These are phyloP conservation scores for Trichoderma simmonsii DNA, from an alignment of 2,329 filamentous ascomycete species.

Conservation along the genomic window DNA sequence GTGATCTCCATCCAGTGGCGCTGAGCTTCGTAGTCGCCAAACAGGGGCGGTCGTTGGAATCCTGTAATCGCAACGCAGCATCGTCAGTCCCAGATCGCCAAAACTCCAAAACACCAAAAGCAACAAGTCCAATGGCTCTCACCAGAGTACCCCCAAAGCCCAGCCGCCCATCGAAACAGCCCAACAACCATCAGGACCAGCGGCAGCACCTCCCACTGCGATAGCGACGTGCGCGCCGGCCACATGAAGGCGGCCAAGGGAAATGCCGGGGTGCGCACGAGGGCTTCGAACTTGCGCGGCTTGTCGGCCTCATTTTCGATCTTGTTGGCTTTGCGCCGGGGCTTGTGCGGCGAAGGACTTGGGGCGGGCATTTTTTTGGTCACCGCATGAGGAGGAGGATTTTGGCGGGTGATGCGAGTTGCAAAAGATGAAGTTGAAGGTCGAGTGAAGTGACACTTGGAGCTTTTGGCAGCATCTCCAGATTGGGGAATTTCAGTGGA, in stretches of 20 bases:
- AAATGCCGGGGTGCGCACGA: constrained; percentile 67
- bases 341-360: constrained; percentile 55
- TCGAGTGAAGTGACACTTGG: constrained; percentile 12
- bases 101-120: background rate
- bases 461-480: constrained; percentile 9
- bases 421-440: background rate
- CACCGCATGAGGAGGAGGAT: constrained; percentile 20
- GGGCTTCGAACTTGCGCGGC: constrained; percentile 37
- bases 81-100: background rate
- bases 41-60: constrained; percentile 79
- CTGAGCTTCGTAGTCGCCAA: constrained; percentile 96
- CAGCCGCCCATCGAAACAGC: constrained; percentile 87
- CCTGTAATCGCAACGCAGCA: constrained; percentile 45
- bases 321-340: constrained; percentile 57
- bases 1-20: constrained; percentile 99
- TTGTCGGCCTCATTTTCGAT: constrained; percentile 40
- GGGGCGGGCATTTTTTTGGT: constrained; percentile 45
- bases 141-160: constrained; percentile 95
- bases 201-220: constrained; percentile 89
- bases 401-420: background rate
- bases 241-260: constrained; percentile 92
- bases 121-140: constrained; percentile 15
- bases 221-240: constrained; percentile 78
- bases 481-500: constrained; percentile 23
- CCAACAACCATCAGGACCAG: constrained; percentile 86